Percentiles rank a stretch among this genome's conserved stretches.
These are phyloP conservation scores for Paecilomyces sp. DNA, from an alignment of 2,329 filamentous ascomycete genomes.

Conservation along the genomic window DNA sequence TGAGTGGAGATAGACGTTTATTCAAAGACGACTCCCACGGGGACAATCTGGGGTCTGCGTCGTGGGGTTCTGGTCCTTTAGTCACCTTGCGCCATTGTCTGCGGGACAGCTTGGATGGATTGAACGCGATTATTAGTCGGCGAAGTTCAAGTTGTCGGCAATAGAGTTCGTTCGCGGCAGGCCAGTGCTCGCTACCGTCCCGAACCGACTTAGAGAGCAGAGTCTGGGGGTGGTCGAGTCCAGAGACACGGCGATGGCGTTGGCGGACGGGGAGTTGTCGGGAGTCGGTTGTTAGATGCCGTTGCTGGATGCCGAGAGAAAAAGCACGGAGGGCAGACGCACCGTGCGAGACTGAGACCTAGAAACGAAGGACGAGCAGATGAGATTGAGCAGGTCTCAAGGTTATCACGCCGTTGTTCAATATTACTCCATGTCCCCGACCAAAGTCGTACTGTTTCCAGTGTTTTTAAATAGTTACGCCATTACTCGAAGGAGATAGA, in stretches of 20 bases:
- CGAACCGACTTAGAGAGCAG: neutral
- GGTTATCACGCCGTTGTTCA: too few relatives aligned
- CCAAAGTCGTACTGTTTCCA: too few relatives aligned
- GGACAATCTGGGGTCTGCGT: neutral
- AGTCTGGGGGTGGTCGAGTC: neutral
- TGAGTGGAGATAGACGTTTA: neutral
- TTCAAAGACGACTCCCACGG: neutral
- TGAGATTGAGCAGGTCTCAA: too few relatives aligned
- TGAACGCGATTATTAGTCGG: too few relatives aligned
- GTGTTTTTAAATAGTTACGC: too few relatives aligned
- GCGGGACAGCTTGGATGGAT: neutral
- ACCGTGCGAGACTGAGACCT: neutral
- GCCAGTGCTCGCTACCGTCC: neutral
- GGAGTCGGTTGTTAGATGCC: neutral
- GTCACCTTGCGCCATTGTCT: neutral
- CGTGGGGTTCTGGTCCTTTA: neutral
- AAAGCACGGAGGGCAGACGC: too few relatives aligned
- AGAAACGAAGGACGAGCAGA: too few relatives aligned
- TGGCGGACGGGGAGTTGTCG: neutral
- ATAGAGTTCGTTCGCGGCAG: neutral
- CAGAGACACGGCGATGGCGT: neutral
- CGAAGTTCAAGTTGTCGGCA: neutral
- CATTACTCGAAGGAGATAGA: too few relatives aligned
- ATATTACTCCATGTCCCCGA: too few relatives aligned
- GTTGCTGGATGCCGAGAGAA: neutral